Conservation (phyloP, 2,329 filamentous ascomycete species). For the Fusarium sp. region DNA sequence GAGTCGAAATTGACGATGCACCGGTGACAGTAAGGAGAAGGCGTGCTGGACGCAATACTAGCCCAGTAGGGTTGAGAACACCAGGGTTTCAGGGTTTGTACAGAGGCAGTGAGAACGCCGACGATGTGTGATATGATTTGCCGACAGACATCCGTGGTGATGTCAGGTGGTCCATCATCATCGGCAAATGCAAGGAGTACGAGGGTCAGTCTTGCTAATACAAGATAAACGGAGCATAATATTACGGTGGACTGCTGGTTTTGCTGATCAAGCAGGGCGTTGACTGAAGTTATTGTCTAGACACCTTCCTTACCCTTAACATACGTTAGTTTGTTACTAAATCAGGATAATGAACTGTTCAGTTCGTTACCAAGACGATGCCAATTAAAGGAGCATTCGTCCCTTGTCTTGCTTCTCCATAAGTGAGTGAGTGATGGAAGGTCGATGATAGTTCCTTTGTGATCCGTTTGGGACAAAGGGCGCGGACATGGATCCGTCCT, state of each 20-base stretch:
- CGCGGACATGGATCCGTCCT: not conserved
- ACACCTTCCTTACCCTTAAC: not conserved
- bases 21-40: not conserved
- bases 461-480: not conserved
- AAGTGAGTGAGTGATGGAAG: not conserved
- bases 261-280: not conserved
- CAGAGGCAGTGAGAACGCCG: constrained; percentile 58
- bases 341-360: not conserved
- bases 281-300: not conserved
- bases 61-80: constrained; percentile 50
- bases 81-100: constrained; percentile 57
- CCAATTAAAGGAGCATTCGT: not conserved
- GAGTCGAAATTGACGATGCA: not conserved
- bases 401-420: not conserved
- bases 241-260: not conserved
- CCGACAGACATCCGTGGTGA: constrained; percentile 4
- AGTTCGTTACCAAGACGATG: not conserved
- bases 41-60: constrained; percentile 41
- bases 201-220: constrained; percentile 5
- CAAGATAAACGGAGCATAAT: constrained; percentile 3
- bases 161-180: constrained; percentile 1
- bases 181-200: constrained; percentile 1
- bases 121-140: constrained; percentile 45
- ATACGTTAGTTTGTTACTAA: not conserved
- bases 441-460: constrained; percentile 5